Evolutionary conservation across 2,329 filamentous ascomycete genomes (phyloP), one percentile per base, ranked within the genome.

Genomic region (Fusarium sulawesiense): DNA sequence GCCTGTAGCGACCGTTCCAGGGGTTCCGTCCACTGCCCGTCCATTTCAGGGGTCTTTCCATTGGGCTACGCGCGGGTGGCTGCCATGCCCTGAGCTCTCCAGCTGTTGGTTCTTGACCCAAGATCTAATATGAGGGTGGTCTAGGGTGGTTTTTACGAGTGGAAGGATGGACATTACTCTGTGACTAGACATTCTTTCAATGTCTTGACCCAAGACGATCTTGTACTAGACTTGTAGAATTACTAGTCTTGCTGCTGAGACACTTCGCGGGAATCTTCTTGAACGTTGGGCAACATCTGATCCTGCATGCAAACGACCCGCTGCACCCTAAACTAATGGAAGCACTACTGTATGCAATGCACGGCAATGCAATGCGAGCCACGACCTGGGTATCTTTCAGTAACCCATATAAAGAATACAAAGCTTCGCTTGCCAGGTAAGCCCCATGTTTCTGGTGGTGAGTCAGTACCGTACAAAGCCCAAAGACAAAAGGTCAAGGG

Each of bases 341-440:
- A 45, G 49, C 60, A 64, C 60, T 64, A 64, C 60, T 64, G 63
- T 70, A 74, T 74, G 70, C 72, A 72, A 74, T 73, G 62, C 60
- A 64, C 27, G 40, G 60, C 59, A 64, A 64, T 64, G 71, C 66
- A 70, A 73, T 74, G 65, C 72, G 60, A 75, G 65, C 58, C 62
- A 72, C 70, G 60, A 58, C 56, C 55, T 55, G 47, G 48, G 55
- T 64, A 45, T 34, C 14, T 40, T 44, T 40, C n/a, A 44, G 44
- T 34, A 58, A 46, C 59, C 50, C 21, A 34, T 37, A 37, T 37
- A n/a, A 59, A 44, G 55, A 60, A 29, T 25, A 29, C 34, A 53
- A 53, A n/a, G 18, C 23, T 51, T 53, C 49, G 49, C 49, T n/a
- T 53, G 41, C 11, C 32, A 53, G 18, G 34, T 14, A 42, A 42